Base-by-base conservation (phyloP, 164 flowering plant genomes). In the Tinospora cordifolia region DNA sequence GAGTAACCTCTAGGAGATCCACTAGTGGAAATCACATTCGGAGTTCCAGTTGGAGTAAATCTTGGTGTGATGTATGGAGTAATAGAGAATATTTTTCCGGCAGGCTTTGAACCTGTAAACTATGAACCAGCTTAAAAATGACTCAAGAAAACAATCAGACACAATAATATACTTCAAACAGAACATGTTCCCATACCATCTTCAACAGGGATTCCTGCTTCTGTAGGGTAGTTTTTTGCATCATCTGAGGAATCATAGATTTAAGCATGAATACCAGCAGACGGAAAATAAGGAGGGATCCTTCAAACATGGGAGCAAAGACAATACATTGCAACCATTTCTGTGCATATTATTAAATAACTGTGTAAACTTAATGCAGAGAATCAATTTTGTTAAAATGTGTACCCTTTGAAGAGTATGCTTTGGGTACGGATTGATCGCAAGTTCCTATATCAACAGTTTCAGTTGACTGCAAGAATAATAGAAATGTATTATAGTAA, bases 401-500 rank as follows among this genome's bases (percentile, higher is more conserved):
- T 24, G 46, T 88, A 91, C 94, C 92, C 38, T 82, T 84, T 21
- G 68, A 68, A 41, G 85, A 69, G 76, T 81, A 81, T 25, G 84
- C 76, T 75, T 78, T 88, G 6, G 86, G 77, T 73, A 85, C 79
- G 14, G 97, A 72, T 73, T 88, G 96, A 71, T 91, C 92, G 76
- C 85, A 86, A 59, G 97, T 91, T 54, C 85, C 88, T 66, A 88
- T 90, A 81, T 91, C 96, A 76, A 94, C 89, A 49, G 92, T 85
- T 76, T 85, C 96, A 65, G 92, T 72, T 70, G 70, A 87, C 92
- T 86, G 86, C 66, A 1, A 69, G 22, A 69, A 49, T 14, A 9
- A 68, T 15, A 15, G 62, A 34, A 59, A 27, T 14, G 2, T 19
- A 7, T 51, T 51, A 51, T 51, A n/a, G 21, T 51, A 51, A 51